Base-by-base conservation (phyloP, 345 rosid genomes). In the Eucalyptus paniculata region DNA sequence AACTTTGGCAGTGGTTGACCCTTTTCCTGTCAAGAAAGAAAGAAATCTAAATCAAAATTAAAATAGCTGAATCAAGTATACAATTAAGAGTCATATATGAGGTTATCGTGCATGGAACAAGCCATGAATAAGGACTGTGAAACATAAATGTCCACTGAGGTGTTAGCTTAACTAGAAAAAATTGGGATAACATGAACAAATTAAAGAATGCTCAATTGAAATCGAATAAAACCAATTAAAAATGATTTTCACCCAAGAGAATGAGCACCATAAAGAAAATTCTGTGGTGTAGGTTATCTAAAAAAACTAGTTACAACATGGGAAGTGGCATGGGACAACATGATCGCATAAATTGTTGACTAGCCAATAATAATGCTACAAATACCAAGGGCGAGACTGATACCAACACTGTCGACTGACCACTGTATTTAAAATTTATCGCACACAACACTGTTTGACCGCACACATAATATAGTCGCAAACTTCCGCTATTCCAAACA, bases 1-100 rank as follows among this genome's bases (percentile, higher is more conserved):
- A n/a, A 97, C 92, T 97, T 97, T 53, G 99, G 99, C 92, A 96
- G 94, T 77, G 94, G 96, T 77, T 93, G 96, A 87, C 97, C 98
- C 91, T 90, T 92, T 47, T 97, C 98, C 96, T 95, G 94, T 87
- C 21, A 69, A 50, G 89, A 88, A 91, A 88, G 30, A 88, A 42
- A 58, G 87, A 89, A 83, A 86, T 21, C 45, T 34, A 28, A 34
- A 53, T 26, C 47, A 77, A 40, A 77, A 77, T 40, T 65, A n/a
- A 65, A 65, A 65, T 16, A 65, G 77, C 77, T 4, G 77, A 65
- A 32, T 7, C 77, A n/a, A n/a, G 77, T 18, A 65, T 3, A 16
- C 40, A n/a, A 65, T 65, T 77, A 40, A 10, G 83, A 77, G 30
- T 77, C 47, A 6, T 21, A 12, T 40, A 40, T 40, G 47, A 72